Percentiles rank a stretch among this genome's conserved stretches.
Conservation (phyloP, 768 basidiomycete species). For the Boletus pseudo-olivaceus region DNA sequence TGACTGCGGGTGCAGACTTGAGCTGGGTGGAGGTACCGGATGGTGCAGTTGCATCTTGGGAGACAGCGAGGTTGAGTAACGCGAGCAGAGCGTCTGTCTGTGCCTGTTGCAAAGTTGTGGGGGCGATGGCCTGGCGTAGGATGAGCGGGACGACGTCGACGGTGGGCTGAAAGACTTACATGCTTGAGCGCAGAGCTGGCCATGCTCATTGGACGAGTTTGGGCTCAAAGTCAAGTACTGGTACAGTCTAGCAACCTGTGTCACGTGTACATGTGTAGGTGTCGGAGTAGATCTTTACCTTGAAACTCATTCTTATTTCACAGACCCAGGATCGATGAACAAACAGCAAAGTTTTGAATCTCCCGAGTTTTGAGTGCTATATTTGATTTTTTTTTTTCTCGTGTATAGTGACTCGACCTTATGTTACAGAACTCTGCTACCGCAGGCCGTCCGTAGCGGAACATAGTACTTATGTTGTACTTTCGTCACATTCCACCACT, state of each 20-base stretch:
- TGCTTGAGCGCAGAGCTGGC: conserved; percentile 45
- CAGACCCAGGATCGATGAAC: too few relatives aligned
- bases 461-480: background rate
- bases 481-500: background rate
- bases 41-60: conserved; percentile 35
- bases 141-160: conserved; percentile 20
- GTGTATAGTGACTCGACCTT: background rate
- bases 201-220: conserved; percentile 29
- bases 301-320: too few relatives aligned
- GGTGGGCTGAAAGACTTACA: conserved; percentile 26
- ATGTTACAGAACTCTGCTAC: background rate
- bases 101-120: conserved; percentile 75
- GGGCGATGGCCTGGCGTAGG: conserved; percentile 37
- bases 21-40: conserved; percentile 10
- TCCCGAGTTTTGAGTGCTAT: too few relatives aligned
- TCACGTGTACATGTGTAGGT: conserved; percentile 11
- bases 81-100: conserved; percentile 84
- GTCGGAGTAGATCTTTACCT: too few relatives aligned
- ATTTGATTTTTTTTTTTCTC: background rate
- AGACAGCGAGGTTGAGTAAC: conserved; percentile 76
- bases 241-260: background rate
- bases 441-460: background rate
- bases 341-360: too few relatives aligned
- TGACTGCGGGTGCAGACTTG: conserved; percentile 40
- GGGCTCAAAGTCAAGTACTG: background rate